These are phyloP conservation scores for Phaseolus coccineus DNA, from an alignment of 331 rosid species.

Conservation along the genomic window DNA sequence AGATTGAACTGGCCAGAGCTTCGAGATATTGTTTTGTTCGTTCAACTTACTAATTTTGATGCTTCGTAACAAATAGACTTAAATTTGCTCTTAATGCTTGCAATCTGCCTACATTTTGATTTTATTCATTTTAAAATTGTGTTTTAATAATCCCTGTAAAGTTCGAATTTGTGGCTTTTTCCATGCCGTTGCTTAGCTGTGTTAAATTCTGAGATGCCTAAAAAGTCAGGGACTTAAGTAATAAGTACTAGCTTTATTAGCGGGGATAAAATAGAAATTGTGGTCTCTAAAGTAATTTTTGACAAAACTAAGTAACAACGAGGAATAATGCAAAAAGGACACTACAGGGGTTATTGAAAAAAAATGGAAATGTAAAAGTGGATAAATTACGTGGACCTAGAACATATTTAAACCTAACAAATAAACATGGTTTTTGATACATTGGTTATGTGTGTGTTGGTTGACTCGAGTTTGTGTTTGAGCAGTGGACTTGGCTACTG, in stretches of 20 bases:
- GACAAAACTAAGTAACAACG: background rate
- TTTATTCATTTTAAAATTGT: background rate
- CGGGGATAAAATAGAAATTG: background rate
- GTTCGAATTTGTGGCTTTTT: background rate
- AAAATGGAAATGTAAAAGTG: background rate
- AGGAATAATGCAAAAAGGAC: background rate
- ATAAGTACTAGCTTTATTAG: background rate
- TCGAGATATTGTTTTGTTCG: background rate
- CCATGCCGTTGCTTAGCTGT: background rate
- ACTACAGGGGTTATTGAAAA: background rate
- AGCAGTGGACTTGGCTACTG: constrained; percentile 92
- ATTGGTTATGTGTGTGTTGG: background rate
- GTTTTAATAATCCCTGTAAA: background rate
- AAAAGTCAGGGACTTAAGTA: background rate
- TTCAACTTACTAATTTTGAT: background rate
- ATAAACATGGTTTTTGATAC: background rate
- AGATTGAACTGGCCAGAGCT: background rate
- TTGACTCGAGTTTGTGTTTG: constrained; percentile 39
- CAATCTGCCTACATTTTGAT: background rate
- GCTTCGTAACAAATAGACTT: background rate
- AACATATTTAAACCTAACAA: background rate
- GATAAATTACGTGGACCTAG: background rate
- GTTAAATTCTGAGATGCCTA: background rate
- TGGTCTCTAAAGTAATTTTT: background rate
- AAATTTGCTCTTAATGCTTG: background rate